Evolutionary conservation across 306 rosid genomes (phyloP).

Genomic region (Crataegus laevigata): DNA sequence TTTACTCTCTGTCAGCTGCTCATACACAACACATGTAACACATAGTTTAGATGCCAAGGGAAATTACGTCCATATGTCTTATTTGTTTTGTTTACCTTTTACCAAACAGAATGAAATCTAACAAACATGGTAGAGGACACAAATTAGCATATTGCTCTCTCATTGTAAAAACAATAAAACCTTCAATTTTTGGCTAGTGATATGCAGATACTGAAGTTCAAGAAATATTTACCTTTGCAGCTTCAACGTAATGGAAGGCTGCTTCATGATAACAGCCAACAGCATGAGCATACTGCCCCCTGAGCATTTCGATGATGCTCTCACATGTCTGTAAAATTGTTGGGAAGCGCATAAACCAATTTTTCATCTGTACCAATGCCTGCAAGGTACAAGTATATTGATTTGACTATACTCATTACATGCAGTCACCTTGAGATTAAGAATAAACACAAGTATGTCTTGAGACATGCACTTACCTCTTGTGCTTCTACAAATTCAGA

Average conservation of each 20-base stretch:
- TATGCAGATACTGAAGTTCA: background rate
- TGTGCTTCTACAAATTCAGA: constrained; percentile 92
- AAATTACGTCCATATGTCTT: constrained; percentile 6
- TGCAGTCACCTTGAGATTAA: background rate
- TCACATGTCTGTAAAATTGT: constrained; percentile 91
- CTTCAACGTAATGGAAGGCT: constrained; percentile 80
- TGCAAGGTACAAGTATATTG: constrained; percentile 23
- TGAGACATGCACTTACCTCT: constrained; percentile 48
- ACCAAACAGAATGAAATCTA: background rate
- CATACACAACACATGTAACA: constrained; percentile 11
- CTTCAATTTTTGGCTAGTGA: background rate
- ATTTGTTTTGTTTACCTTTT: background rate
- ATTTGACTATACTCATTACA: background rate
- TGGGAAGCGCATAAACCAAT: constrained; percentile 85
- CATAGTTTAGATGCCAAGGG: constrained; percentile 19
- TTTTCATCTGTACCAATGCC: constrained; percentile 92
- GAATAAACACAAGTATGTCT: background rate
- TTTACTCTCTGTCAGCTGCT: constrained; percentile 87
- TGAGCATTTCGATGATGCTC: constrained; percentile 85
- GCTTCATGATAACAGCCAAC: constrained; percentile 90
- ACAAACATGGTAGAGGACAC: background rate
- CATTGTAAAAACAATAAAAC: constrained; percentile 12
- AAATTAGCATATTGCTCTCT: constrained; percentile 13
- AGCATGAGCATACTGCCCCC: constrained; percentile 93
- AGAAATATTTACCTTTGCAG: constrained; percentile 49